Conservation (phyloP, 257 asterid species). For the Ilex asprella region DNA sequence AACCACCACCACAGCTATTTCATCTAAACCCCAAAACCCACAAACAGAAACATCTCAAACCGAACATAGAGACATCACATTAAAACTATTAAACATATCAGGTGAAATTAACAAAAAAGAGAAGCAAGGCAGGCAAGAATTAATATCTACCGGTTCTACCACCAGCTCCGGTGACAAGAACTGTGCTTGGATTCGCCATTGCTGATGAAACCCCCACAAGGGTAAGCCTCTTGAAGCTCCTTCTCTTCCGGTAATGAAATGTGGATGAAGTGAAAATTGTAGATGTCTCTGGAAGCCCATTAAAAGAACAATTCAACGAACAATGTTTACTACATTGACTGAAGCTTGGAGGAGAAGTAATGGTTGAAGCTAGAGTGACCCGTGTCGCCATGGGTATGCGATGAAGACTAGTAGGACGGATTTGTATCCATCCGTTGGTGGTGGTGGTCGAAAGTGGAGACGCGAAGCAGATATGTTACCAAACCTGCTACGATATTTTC, state of each 20-base stretch:
- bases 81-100: too few species aligned
- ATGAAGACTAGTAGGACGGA: too few species aligned
- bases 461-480: too few species aligned
- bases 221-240: not conserved
- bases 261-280: not conserved
- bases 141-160: slow-evolving; percentile 73
- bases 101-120: not conserved
- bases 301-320: not conserved
- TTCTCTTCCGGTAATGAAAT: not conserved
- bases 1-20: too few species aligned
- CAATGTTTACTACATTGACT: not conserved
- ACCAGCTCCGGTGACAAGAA: slow-evolving; percentile 91
- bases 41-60: too few species aligned
- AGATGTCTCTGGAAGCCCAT: not conserved
- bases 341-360: not conserved
- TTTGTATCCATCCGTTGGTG: too few species aligned
- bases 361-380: not conserved
- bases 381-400: not conserved
- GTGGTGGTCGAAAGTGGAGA: too few species aligned
- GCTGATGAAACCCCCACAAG: not conserved
- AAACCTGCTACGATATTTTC: too few species aligned
- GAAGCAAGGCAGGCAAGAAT: not conserved
- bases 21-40: too few species aligned
- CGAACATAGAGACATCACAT: too few species aligned
- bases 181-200: slow-evolving; percentile 62